These are phyloP conservation scores for Prunus davidiana DNA, from an alignment of 306 rosid genomes.

Conservation along the genomic window DNA sequence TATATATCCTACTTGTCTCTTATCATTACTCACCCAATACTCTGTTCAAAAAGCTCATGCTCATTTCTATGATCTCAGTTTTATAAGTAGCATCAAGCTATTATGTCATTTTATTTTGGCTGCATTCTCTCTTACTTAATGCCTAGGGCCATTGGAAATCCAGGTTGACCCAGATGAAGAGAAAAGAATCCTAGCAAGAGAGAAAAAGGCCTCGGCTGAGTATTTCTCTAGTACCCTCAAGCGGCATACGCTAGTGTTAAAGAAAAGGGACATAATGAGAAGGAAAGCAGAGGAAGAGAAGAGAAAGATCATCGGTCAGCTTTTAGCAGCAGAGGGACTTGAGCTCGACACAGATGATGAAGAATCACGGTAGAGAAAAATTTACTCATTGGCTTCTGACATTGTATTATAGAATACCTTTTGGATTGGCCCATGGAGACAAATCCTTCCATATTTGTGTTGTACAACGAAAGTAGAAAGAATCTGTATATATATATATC, in stretches of 20 bases:
- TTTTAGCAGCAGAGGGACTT: slow-evolving; percentile 91
- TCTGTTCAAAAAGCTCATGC: background rate
- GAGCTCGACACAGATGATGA: slow-evolving; percentile 86
- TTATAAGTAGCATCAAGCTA: background rate
- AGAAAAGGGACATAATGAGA: slow-evolving; percentile 82
- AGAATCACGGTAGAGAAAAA: slow-evolving; percentile 35
- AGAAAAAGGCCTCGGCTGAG: slow-evolving; percentile 77
- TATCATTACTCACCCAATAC: background rate
- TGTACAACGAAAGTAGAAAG: slow-evolving; percentile 11
- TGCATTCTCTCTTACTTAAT: slow-evolving; percentile 26
- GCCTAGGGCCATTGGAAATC: slow-evolving; percentile 18
- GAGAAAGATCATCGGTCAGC: slow-evolving; percentile 51
- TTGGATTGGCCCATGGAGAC: slow-evolving; percentile 7
- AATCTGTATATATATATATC: slow-evolving; percentile 47
- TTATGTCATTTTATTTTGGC: slow-evolving; percentile 2
- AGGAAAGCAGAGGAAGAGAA: slow-evolving; percentile 80
- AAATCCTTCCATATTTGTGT: slow-evolving; percentile 1
- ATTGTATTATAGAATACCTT: slow-evolving; percentile 23
- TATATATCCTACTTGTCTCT: background rate
- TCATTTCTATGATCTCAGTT: background rate
- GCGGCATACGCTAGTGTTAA: slow-evolving; percentile 74
- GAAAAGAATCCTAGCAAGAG: slow-evolving; percentile 76
- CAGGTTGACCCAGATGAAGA: slow-evolving; percentile 89
- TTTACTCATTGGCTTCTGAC: slow-evolving; percentile 11
- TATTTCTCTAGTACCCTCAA: slow-evolving; percentile 69